Percentiles rank a stretch among this genome's conserved stretches.
phyloP scores from a whole-genome alignment of 228 moss, liverwort and hornwort genomes.

The Sphagnum fallax region DNA sequence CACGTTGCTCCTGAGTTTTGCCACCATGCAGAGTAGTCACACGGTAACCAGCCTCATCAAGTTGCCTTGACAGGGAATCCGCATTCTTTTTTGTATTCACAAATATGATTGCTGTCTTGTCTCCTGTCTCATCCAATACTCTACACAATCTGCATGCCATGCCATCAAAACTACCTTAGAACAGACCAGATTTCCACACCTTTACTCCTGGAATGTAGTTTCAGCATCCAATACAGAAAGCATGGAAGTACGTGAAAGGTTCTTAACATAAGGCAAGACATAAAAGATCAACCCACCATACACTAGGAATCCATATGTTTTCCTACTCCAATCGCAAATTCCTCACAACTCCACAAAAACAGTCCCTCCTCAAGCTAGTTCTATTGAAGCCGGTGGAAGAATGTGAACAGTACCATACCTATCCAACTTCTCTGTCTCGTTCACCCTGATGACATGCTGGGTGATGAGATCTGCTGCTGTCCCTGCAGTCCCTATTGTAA shows the following conservation, averaged over 20 bases:
- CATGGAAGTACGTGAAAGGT: too few species aligned
- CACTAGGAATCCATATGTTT: too few species aligned
- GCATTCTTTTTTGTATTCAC: conserved; percentile 96
- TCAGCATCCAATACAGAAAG: too few species aligned
- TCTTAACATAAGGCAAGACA: too few species aligned
- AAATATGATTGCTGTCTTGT: conserved; percentile 94
- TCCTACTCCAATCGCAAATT: too few species aligned
- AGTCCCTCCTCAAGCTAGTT: too few species aligned
- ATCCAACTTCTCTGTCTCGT: conserved; percentile 86
- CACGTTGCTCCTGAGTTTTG: conserved; percentile 99
- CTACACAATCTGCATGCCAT: conserved; percentile 68
- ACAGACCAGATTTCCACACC: not conserved
- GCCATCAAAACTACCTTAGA: not conserved
- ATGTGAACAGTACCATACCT: conserved; percentile 28
- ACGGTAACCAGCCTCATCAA: conserved; percentile 83
- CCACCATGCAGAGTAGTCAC: conserved; percentile 98
- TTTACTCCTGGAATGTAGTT: too few species aligned
- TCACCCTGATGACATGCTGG: conserved; percentile 94
- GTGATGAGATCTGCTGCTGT: conserved; percentile 98
- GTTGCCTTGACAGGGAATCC: conserved; percentile 88
- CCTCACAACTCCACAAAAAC: too few species aligned
- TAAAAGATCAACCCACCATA: too few species aligned
- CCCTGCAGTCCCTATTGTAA: conserved; percentile 98
- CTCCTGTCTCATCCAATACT: conserved; percentile 91
- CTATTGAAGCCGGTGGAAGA: too few species aligned